phyloP scores from a whole-genome alignment of 805 yeast species.

The Clavispora vitiphila region DNA sequence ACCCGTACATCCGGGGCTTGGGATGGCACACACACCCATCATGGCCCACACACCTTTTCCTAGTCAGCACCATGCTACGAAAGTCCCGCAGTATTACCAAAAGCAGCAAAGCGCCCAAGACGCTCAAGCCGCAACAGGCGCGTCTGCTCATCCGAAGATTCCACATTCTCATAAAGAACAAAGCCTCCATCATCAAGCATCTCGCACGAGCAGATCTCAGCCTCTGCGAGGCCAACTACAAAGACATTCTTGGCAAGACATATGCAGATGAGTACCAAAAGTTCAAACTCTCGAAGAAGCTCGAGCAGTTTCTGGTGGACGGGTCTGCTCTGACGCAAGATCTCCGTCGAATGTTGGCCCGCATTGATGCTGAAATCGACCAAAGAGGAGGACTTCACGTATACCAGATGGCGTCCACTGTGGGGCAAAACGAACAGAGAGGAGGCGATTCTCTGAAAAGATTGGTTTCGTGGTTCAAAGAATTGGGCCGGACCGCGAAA shows the following conservation, averaged over 20 bases:
- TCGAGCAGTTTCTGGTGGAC: constrained; percentile 18
- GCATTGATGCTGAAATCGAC: constrained; percentile 57
- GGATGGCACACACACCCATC: neutral
- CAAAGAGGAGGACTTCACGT: constrained; percentile 70
- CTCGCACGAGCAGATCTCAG: constrained; percentile 18
- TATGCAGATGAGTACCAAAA: constrained; percentile 5
- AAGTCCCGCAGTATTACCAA: constrained; percentile 31
- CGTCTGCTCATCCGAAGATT: constrained; percentile 72
- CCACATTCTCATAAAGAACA: constrained; percentile 64
- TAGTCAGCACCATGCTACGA: too few relatives aligned
- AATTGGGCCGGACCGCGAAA: constrained; percentile 12
- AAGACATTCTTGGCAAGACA: constrained; percentile 7
- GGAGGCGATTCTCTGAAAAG: constrained; percentile 92
- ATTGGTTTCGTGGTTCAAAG: constrained; percentile 66
- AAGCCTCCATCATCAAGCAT: constrained; percentile 33
- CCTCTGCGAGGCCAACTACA: constrained; percentile 20
- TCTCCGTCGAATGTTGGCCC: constrained; percentile 36
- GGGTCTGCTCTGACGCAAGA: constrained; percentile 9
- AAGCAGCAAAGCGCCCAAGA: constrained; percentile 28
- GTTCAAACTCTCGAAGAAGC: constrained; percentile 6
- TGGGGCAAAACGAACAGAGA: constrained; percentile 70
- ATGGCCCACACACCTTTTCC: too few relatives aligned
- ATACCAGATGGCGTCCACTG: constrained; percentile 81
- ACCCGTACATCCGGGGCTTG: neutral
- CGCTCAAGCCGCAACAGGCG: constrained; percentile 64